Evolutionary conservation across 176 grass and related monocot species (phyloP).

Genomic region (Triticum dicoccoides): DNA sequence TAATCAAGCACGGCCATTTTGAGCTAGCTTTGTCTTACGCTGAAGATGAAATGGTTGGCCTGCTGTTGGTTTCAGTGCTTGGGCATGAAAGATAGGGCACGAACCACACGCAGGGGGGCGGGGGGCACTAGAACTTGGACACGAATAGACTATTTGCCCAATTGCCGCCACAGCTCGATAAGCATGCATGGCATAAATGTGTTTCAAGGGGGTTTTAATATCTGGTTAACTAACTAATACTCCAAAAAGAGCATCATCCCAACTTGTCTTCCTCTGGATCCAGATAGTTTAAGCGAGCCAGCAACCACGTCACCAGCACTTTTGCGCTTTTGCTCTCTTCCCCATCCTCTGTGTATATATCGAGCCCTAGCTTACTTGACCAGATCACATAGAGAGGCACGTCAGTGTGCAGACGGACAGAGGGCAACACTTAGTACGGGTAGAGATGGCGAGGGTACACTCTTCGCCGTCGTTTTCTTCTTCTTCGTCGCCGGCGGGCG

Average conservation of each 20-base stretch:
- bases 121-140: not conserved
- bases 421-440: too few relatives aligned
- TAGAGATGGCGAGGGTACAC: conserved; percentile 28
- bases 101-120: not conserved
- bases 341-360: not conserved
- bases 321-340: not conserved
- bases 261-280: not conserved
- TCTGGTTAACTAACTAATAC: not conserved
- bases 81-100: not conserved
- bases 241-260: conserved; percentile 16
- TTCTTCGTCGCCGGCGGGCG: not conserved
- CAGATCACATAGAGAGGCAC: not conserved
- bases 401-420: not conserved
- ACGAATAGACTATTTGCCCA: not conserved
- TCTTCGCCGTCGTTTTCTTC: not conserved
- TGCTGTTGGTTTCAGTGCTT: not conserved
- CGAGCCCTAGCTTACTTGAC: conserved; percentile 9
- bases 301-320: not conserved
- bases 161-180: not conserved
- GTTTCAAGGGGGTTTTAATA: not conserved
- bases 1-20: not conserved
- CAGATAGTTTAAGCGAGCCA: not conserved
- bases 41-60: not conserved
- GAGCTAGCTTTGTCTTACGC: not conserved
- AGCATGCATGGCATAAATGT: conserved; percentile 23